Percentiles rank a stretch among this genome's conserved stretches.
These are phyloP conservation scores for Colletotrichum nymphaeae DNA, from an alignment of 2,329 filamentous ascomycete species.

Conservation along the genomic window DNA sequence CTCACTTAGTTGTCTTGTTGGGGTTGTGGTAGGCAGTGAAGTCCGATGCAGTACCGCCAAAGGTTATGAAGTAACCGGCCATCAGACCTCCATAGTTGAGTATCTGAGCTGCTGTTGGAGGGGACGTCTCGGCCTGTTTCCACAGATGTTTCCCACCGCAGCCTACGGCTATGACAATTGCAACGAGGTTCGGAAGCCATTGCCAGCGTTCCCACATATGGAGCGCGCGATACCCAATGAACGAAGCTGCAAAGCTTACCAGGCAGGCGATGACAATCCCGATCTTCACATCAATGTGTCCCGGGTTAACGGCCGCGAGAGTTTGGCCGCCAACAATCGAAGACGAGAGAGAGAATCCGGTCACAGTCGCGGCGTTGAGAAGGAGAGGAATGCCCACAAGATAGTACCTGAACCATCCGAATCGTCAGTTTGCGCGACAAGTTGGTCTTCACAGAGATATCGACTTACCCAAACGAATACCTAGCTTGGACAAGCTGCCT, in stretches of 20 bases:
- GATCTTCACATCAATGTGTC: conserved; percentile 60
- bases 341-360: conserved; percentile 68
- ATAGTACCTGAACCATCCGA: conserved; percentile 51
- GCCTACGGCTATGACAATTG: conserved; percentile 63
- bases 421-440: conserved; percentile 4
- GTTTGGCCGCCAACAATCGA: conserved; percentile 66
- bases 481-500: conserved; percentile 71
- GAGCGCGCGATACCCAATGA: conserved; percentile 65
- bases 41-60: conserved; percentile 66
- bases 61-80: conserved; percentile 65
- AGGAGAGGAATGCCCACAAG: conserved; percentile 63
- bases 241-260: conserved; percentile 63
- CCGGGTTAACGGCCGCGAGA: conserved; percentile 58
- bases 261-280: conserved; percentile 68
- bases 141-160: conserved; percentile 62
- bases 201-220: conserved; percentile 67
- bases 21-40: conserved; percentile 68
- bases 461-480: conserved; percentile 65
- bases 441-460: neutral
- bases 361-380: conserved; percentile 67
- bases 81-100: conserved; percentile 59
- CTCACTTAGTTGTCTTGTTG: conserved; percentile 51
- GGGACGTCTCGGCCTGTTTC: conserved; percentile 54
- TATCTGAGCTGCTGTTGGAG: conserved; percentile 51
- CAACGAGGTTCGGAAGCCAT: conserved; percentile 66